Conservation (phyloP, 2,329 filamentous ascomycete species). For the Penicillium sp. region DNA sequence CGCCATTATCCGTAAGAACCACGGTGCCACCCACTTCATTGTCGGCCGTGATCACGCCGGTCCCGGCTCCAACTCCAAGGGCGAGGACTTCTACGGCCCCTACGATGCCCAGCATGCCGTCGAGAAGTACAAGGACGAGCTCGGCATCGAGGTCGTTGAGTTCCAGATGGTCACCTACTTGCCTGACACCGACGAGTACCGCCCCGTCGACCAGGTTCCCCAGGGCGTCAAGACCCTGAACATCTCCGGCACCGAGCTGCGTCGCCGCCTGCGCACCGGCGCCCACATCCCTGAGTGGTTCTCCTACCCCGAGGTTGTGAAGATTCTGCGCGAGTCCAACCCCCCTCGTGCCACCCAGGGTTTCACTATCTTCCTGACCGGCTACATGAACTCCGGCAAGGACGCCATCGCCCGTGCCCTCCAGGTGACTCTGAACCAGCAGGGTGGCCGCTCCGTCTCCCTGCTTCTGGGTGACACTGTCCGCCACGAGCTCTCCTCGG, state of each 20-base stretch:
- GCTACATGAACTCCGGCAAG: conserved; percentile 95
- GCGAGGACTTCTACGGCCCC: conserved; percentile 94
- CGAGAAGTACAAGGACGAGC: conserved; percentile 93
- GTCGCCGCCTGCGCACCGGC: conserved; percentile 83
- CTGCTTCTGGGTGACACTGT: conserved; percentile 95
- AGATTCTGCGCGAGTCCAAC: conserved; percentile 93
- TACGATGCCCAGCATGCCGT: conserved; percentile 97
- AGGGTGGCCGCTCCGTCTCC: conserved; percentile 90
- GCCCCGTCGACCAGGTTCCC: conserved; percentile 84
- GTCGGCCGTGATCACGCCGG: conserved; percentile 97
- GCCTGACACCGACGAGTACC: conserved; percentile 95
- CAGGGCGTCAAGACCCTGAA: conserved; percentile 80
- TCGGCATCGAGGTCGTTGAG: conserved; percentile 96
- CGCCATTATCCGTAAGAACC: conserved; percentile 99
- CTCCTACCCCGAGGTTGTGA: conserved; percentile 98
- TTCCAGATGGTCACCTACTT: conserved; percentile 99
- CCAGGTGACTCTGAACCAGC: conserved; percentile 96
- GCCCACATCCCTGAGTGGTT: conserved; percentile 99
- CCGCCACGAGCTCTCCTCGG: conserved; percentile 84
- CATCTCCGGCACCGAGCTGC: conserved; percentile 87
- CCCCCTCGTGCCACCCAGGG: conserved; percentile 87
- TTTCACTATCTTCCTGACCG: conserved; percentile 97
- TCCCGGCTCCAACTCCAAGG: conserved; percentile 96
- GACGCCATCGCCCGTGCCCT: conserved; percentile 93
- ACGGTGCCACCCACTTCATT: conserved; percentile 98